Evolutionary conservation across 345 rosid genomes (phyloP), one percentile per base, ranked within the genome.

Genomic region (Fremontodendron californicum): DNA sequence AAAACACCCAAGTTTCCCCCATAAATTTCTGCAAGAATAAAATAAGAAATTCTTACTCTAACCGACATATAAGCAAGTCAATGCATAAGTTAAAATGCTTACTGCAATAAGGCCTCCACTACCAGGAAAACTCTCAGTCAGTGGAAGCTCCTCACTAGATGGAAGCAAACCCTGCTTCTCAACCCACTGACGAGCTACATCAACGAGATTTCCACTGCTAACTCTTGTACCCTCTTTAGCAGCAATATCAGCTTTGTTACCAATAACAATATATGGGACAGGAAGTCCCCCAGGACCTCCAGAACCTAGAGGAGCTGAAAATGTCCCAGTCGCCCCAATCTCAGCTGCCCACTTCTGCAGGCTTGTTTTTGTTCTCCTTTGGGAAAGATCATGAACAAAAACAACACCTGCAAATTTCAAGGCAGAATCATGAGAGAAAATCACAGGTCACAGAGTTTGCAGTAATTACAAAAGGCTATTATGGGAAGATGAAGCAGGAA

Each of bases 271-370:
- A 82, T 82, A 94, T 10, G 99, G 99, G 72, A 96, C 98, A 81
- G 98, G 99, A 85, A 96, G 97, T 71, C 98, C 98, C 60, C 97
- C 87, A 21, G 98, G 96, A 71, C 98, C 98, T n/a, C 96, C 98
- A 51, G 97, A 92, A 77, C 89, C 78, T 25, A 96, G 90, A 80
- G 99, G 98, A 78, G 98, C 98, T 72, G 98, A 91, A 80, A 94
- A 96, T 23, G 98, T 86, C 66, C 99, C 99, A 69, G 90, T 86
- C 6, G 91, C 86, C 62, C 97, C 87, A 81, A 96, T 86, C 81
- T 94, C 99, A 43, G 90, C 82, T 49, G 99, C 98, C 99, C 99
- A 96, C 82, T 91, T 94, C 83, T 88, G 94, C 84, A 96, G 89
- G 85, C 94, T 92, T 80, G 97, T 80, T 82, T 96, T 96, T 40